Conservation (phyloP, 306 rosid genomes). For the Vicia faba region DNA sequence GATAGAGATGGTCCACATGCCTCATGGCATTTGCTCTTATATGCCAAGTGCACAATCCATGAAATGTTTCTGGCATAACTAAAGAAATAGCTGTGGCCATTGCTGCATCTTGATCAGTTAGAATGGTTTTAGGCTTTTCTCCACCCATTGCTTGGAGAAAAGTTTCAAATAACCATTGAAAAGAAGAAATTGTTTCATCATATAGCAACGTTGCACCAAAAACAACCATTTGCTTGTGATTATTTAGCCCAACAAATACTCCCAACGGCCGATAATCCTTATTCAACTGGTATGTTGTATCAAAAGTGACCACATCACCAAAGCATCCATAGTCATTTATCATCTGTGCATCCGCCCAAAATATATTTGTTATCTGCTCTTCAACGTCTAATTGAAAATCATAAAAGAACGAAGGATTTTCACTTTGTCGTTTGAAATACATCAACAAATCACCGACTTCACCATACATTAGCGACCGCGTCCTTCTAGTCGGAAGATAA, state of each 20-base stretch:
- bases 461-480: neutral
- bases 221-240: slow-evolving; percentile 1
- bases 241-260: slow-evolving; percentile 11
- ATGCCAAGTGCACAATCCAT: slow-evolving; percentile 1
- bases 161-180: slow-evolving; percentile 4
- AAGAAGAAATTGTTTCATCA: slow-evolving; percentile 8
- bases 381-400: neutral
- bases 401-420: slow-evolving; percentile 6
- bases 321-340: neutral
- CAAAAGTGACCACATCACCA: neutral
- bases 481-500: neutral
- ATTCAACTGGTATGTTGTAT: neutral
- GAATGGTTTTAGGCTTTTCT: slow-evolving; percentile 5
- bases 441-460: neutral
- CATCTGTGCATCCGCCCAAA: slow-evolving; percentile 8
- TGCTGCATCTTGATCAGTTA: neutral
- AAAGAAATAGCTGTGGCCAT: slow-evolving; percentile 15
- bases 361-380: neutral
- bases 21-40: slow-evolving; percentile 6
- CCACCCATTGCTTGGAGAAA: slow-evolving; percentile 7
- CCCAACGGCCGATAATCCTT: slow-evolving; percentile 6
- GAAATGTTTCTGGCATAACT: neutral
- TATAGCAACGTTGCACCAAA: neutral
- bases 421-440: neutral
- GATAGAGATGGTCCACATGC: slow-evolving; percentile 14